A percentile compares a stretch with the other conserved stretches of the same genome.
Conservation (phyloP, 1,139 yeast species). For the Kurtzmaniella natalensis region DNA sequence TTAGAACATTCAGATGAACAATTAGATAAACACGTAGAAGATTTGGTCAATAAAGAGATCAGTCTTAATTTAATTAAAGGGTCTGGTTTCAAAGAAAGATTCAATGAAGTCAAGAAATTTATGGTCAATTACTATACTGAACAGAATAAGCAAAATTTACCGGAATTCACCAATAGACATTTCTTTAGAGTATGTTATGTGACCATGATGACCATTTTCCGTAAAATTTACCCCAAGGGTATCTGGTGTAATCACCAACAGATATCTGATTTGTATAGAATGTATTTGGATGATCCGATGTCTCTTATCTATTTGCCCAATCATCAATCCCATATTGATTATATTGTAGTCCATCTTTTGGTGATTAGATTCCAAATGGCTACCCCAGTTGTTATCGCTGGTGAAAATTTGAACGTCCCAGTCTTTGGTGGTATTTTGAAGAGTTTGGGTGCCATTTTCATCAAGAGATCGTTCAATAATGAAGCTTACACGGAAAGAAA, state of each 20-base stretch:
- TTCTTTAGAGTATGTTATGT: constrained; percentile 34
- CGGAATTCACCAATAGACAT: constrained; percentile 21
- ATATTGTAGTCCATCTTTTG: constrained; percentile 56
- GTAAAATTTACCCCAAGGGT: constrained; percentile 42
- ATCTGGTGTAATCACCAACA: constrained; percentile 38
- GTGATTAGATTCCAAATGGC: constrained; percentile 55
- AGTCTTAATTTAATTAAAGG: constrained; percentile 37
- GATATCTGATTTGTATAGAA: constrained; percentile 24
- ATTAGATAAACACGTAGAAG: constrained; percentile 36
- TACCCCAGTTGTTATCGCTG: constrained; percentile 61
- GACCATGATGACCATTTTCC: constrained; percentile 32
- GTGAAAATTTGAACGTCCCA: constrained; percentile 64
- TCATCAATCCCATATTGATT: constrained; percentile 65
- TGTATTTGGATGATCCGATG: constrained; percentile 39
- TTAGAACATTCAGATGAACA: constrained; percentile 29
- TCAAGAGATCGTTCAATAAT: constrained; percentile 42
- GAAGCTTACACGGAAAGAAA: constrained; percentile 57
- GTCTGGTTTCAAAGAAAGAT: constrained; percentile 30
- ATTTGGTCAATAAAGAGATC: constrained; percentile 37
- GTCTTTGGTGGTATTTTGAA: constrained; percentile 47
- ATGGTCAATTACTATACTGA: constrained; percentile 36
- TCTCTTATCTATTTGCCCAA: constrained; percentile 43
- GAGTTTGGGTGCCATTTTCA: constrained; percentile 45
- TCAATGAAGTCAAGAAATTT: constrained; percentile 34
- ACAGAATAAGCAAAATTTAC: constrained; percentile 37